A percentile compares a stretch with the other conserved stretches of the same genome.
phyloP scores from a whole-genome alignment of 2,329 filamentous ascomycete genomes.

The Aspergillus quadrilineatus region DNA sequence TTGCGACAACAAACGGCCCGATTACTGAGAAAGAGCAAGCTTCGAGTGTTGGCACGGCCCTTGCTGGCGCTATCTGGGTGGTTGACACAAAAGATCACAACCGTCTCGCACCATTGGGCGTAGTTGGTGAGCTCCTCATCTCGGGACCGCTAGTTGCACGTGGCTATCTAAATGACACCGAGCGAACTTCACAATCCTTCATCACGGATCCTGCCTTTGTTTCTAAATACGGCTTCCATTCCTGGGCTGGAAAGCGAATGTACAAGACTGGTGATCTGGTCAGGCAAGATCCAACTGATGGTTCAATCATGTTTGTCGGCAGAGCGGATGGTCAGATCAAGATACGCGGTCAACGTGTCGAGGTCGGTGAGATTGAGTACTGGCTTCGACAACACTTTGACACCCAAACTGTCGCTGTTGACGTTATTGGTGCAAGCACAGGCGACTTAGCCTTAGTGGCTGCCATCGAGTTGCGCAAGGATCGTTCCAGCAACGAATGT shows the following conservation, averaged over 20 bases:
- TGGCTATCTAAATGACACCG: conserved; percentile 15
- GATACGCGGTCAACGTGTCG: conserved; percentile 17
- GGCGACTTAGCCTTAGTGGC: neutral
- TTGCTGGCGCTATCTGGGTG: conserved; percentile 15
- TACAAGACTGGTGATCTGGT: conserved; percentile 20
- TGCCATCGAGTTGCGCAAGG: neutral
- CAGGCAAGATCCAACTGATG: conserved; percentile 12
- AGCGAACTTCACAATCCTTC: conserved; percentile 14
- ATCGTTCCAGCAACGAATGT: neutral
- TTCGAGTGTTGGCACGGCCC: conserved; percentile 11
- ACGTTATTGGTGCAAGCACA: neutral
- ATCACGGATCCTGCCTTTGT: conserved; percentile 10
- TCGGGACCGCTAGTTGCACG: conserved; percentile 12
- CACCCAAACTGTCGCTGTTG: conserved; percentile 3
- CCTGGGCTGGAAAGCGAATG: conserved; percentile 3
- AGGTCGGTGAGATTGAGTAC: conserved; percentile 19
- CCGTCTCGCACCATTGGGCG: conserved; percentile 14
- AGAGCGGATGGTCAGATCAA: conserved; percentile 18
- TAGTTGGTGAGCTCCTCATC: conserved; percentile 18
- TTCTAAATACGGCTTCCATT: neutral
- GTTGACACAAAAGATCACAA: conserved; percentile 12
- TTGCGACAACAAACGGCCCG: conserved; percentile 8
- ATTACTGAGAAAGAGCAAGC: conserved; percentile 6
- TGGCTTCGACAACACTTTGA: neutral
- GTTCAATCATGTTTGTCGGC: conserved; percentile 14